Evolutionary conservation across 2,329 filamentous ascomycete species (phyloP).

Genomic region (Drechmeria coniospora): DNA sequence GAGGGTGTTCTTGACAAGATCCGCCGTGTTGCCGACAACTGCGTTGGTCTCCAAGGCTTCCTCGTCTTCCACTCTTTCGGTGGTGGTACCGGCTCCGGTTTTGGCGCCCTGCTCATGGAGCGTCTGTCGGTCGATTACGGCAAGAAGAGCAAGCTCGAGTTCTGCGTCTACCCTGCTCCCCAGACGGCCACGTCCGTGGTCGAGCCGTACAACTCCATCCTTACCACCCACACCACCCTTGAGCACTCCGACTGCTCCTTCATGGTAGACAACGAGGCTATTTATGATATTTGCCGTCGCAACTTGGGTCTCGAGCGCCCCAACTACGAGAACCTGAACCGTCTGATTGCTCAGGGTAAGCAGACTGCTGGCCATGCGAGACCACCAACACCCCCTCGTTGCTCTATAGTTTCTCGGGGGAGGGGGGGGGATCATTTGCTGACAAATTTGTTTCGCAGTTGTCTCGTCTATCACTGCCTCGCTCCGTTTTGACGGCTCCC

Average conservation of each 20-base stretch:
- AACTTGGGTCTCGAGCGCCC: constrained; percentile 95
- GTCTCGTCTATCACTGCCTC: constrained; percentile 97
- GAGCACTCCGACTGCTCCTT: constrained; percentile 99
- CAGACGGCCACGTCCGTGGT: constrained; percentile 96
- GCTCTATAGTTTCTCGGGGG: no score
- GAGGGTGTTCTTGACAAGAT: constrained; percentile 97
- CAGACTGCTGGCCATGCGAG: not conserved
- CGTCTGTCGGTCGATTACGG: constrained; percentile 97
- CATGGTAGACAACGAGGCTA: constrained; percentile 99
- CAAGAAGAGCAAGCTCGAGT: constrained; percentile 99
- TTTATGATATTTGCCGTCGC: constrained; percentile 97
- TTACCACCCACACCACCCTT: constrained; percentile 96
- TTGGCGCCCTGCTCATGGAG: constrained; percentile 97
- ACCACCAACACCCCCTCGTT: no score
- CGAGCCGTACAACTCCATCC: constrained; percentile 99
- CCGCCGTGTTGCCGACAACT: constrained; percentile 93
- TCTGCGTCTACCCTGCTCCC: constrained; percentile 96
- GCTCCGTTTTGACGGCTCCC: constrained; percentile 93
- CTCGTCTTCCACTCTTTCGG: constrained; percentile 99
- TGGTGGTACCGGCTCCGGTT: constrained; percentile 96
- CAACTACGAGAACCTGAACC: constrained; percentile 98
- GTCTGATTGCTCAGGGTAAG: constrained; percentile 87
- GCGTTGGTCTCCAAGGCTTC: constrained; percentile 95
- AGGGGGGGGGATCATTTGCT: no score
- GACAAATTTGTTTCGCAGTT: constrained; percentile 51